These are phyloP conservation scores for Musa beccarii DNA, from an alignment of 176 grass and related monocot species.

Conservation along the genomic window DNA sequence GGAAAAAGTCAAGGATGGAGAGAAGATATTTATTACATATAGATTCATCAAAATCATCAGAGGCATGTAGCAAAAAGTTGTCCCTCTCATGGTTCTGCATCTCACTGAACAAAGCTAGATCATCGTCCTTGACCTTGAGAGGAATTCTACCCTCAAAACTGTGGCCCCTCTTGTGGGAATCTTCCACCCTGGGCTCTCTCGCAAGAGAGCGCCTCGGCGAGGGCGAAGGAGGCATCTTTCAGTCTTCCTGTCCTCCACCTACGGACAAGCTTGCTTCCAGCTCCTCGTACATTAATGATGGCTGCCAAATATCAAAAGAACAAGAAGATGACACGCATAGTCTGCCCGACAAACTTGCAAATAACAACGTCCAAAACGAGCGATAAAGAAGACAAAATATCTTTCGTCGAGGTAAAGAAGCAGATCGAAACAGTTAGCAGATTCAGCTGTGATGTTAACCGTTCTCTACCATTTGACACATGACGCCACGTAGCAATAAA, in stretches of 20 bases:
- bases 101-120: slow-evolving; percentile 57
- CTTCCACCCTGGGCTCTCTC: slow-evolving; percentile 27
- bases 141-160: slow-evolving; percentile 50
- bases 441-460: not conserved
- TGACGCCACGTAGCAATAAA: not conserved
- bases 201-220: slow-evolving; percentile 38
- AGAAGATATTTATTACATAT: slow-evolving; percentile 54
- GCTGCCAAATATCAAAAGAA: not conserved
- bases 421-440: not conserved
- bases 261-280: not conserved
- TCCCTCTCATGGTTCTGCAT: slow-evolving; percentile 76
- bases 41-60: slow-evolving; percentile 77
- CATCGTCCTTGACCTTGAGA: slow-evolving; percentile 65
- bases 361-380: not conserved
- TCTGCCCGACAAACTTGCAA: not conserved
- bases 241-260: slow-evolving; percentile 3
- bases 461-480: not conserved
- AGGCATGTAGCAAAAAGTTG: slow-evolving; percentile 70
- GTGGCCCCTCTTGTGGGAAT: slow-evolving; percentile 42
- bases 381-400: too few species aligned
- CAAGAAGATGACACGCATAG: not conserved
- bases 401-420: not conserved
- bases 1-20: slow-evolving; percentile 36
- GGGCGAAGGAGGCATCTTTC: slow-evolving; percentile 69
- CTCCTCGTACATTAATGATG: slow-evolving; percentile 2